Base-by-base conservation (phyloP, 2,329 filamentous ascomycete species). In the Orbilia brochopaga region DNA sequence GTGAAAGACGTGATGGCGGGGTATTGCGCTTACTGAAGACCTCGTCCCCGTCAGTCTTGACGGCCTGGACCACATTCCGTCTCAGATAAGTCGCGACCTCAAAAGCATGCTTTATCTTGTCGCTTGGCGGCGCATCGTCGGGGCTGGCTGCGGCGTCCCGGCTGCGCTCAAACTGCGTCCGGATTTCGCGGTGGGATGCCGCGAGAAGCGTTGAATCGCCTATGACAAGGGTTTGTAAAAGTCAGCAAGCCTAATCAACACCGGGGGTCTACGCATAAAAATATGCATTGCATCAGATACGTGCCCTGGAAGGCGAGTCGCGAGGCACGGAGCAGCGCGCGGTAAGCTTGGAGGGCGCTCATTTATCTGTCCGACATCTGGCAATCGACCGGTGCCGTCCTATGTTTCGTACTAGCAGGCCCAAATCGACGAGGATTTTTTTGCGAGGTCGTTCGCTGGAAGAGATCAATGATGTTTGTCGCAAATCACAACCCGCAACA, bases 11-110 rank as follows among this genome's bases (percentile, higher is more conserved):
- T 7, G 1, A 24, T 27, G 15, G 32, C 23, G n/a, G 32, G 11
- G 17, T 8, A 23, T 23, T 53, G 19, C 32, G 83, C 87, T 66
- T 81, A 90, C 89, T 85, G 76, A 87, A 91, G 48, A 79, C 78
- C n/a, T 78, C 77, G 10, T 79, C 80, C 0, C 81, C 79, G 64
- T 83, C 82, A 64, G 80, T 78, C 67, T 81, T 81, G 75, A 85
- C 81, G 5, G 93, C 94, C 79, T 99, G 94, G 2, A 99, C 92
- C 1, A 99, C 83, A 77, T 97, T 97, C 78, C 90, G 83, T 75
- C 86, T 83, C 73, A 99, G 78, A 64, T 97, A 88, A 74, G 85
- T 84, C 1, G 93, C 90, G 1, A 97, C 87, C 44, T 94, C 90
- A 73, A 92, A 83, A 7, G 92, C 94, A 77, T 96, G 88, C 74